Evolutionary conservation across 768 basidiomycete genomes (phyloP).

Genomic region (Amanita muscaria): DNA sequence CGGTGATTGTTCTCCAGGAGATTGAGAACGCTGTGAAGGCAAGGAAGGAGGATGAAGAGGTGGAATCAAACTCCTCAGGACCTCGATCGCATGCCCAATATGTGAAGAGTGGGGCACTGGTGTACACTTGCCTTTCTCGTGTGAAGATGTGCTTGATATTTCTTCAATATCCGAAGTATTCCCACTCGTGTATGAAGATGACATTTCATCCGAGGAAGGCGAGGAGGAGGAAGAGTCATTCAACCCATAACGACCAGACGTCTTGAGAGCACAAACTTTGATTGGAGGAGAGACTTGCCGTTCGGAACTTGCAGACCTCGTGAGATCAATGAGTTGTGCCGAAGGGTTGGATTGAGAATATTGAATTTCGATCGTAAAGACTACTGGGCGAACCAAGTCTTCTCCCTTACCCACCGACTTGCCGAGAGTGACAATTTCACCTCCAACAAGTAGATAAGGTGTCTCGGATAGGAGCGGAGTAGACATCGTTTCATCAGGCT

Average conservation of each 20-base stretch:
- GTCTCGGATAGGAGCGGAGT: slow-evolving; percentile 45
- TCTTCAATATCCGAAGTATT: slow-evolving; percentile 51
- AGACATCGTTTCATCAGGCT: slow-evolving; percentile 38
- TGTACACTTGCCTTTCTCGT: background rate
- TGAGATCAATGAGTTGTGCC: slow-evolving; percentile 4
- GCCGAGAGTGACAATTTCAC: slow-evolving; percentile 70
- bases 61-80: slow-evolving; percentile 7
- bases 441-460: slow-evolving; percentile 50
- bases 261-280: slow-evolving; percentile 18
- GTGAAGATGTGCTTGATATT: slow-evolving; percentile 18
- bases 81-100: slow-evolving; percentile 6
- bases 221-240: slow-evolving; percentile 33
- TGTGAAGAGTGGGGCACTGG: background rate
- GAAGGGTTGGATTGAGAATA: background rate
- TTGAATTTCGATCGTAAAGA: slow-evolving; percentile 46
- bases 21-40: slow-evolving; percentile 4
- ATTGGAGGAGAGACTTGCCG: slow-evolving; percentile 6
- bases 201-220: slow-evolving; percentile 35
- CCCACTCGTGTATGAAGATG: slow-evolving; percentile 22
- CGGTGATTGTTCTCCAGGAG: slow-evolving; percentile 2
- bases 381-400: slow-evolving; percentile 54
- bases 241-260: slow-evolving; percentile 59
- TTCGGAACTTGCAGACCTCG: slow-evolving; percentile 15
- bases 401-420: slow-evolving; percentile 61
- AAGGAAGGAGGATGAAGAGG: slow-evolving; percentile 9